Conservation (phyloP, 805 yeast species). For the Suhomyces tanzawaensis region DNA sequence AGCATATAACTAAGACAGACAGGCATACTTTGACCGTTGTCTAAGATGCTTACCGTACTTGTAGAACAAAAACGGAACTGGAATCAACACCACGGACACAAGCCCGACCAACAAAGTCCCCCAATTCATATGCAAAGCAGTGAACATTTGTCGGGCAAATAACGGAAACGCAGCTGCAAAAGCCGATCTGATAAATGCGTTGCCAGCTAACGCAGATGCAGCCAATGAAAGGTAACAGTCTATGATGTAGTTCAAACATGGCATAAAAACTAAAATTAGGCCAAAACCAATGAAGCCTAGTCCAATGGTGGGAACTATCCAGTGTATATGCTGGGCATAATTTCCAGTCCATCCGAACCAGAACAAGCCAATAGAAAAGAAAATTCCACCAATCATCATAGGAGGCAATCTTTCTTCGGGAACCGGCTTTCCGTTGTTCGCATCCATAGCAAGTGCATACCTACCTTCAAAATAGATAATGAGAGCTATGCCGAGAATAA, state of each 20-base stretch:
- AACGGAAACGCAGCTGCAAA: constrained; percentile 64
- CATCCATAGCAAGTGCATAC: constrained; percentile 34
- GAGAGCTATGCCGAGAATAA: constrained; percentile 26
- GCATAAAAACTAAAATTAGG: constrained; percentile 55
- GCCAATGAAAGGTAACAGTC: constrained; percentile 58
- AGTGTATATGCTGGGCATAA: constrained; percentile 66
- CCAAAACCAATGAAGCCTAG: constrained; percentile 45
- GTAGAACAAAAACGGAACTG: constrained; percentile 56
- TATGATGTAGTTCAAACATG: constrained; percentile 57
- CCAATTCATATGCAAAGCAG: constrained; percentile 50
- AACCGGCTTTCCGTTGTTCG: constrained; percentile 45
- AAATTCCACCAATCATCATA: constrained; percentile 67
- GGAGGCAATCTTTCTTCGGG: constrained; percentile 83
- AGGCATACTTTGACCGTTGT: constrained; percentile 16
- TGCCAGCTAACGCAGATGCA: constrained; percentile 65
- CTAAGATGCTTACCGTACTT: constrained; percentile 39
- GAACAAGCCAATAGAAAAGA: constrained; percentile 74
- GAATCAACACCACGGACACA: constrained; percentile 48
- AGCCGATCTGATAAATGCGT: constrained; percentile 55
- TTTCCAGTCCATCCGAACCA: constrained; percentile 91
- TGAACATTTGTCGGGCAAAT: constrained; percentile 53
- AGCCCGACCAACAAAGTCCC: constrained; percentile 55
- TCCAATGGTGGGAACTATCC: constrained; percentile 60
- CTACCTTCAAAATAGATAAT: constrained; percentile 27
- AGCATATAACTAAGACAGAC: too few species aligned